Evolutionary conservation across 805 yeast species (phyloP).

Genomic region (Wickerhamiella azymoides): DNA sequence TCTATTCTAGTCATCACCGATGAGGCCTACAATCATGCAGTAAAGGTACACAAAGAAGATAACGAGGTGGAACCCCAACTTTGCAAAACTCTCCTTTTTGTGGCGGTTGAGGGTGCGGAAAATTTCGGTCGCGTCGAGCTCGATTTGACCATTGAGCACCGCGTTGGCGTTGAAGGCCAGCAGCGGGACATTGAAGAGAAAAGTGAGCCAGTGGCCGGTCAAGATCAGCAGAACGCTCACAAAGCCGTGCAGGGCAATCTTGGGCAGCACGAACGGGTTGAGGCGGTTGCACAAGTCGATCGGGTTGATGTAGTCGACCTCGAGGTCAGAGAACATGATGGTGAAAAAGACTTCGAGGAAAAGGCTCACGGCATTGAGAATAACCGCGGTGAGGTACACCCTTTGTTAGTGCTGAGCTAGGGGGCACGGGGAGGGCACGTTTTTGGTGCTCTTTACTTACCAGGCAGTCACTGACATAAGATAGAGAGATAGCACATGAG

Average conservation of each 20-base stretch:
- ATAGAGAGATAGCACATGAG: background rate
- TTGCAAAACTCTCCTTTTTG: conserved; percentile 80
- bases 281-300: conserved; percentile 88
- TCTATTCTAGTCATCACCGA: conserved; percentile 39
- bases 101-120: conserved; percentile 86
- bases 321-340: conserved; percentile 73
- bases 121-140: conserved; percentile 94
- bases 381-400: conserved; percentile 40
- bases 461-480: conserved; percentile 7
- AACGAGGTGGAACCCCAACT: conserved; percentile 78
- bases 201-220: conserved; percentile 87
- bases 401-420: conserved; percentile 15
- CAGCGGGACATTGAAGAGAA: conserved; percentile 73
- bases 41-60: conserved; percentile 92
- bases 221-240: conserved; percentile 56
- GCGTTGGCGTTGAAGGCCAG: conserved; percentile 71
- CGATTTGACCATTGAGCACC: conserved; percentile 62
- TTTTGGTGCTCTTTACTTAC: background rate
- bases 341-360: conserved; percentile 91
- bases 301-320: conserved; percentile 79
- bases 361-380: conserved; percentile 74
- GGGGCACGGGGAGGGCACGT: too few species aligned
- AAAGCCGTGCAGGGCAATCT: conserved; percentile 62
- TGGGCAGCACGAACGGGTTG: conserved; percentile 75
- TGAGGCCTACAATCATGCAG: conserved; percentile 88